Evolutionary conservation across 2,329 filamentous ascomycete species (phyloP).

Genomic region (Karstenula rhodostoma): DNA sequence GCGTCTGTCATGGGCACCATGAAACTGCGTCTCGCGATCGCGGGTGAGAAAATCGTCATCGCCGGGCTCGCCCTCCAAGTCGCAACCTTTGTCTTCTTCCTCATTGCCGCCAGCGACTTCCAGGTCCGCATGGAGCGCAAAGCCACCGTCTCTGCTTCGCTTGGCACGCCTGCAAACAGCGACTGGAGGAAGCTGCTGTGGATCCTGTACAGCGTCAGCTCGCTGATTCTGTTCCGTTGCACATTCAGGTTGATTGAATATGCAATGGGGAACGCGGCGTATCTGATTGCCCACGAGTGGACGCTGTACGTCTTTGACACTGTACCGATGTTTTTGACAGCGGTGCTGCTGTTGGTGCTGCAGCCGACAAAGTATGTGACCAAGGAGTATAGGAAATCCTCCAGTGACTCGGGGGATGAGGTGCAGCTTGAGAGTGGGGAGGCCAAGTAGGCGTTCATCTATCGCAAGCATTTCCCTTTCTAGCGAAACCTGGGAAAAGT

Average conservation of each 20-base stretch:
- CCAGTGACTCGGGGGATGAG: slow-evolving; percentile 15
- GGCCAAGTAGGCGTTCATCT: slow-evolving; percentile 5
- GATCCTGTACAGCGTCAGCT: slow-evolving; percentile 57
- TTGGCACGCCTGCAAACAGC: not conserved
- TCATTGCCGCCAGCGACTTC: slow-evolving; percentile 40
- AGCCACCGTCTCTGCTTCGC: not conserved
- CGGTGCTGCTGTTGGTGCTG: slow-evolving; percentile 48
- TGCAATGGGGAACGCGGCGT: slow-evolving; percentile 55
- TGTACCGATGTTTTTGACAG: slow-evolving; percentile 54
- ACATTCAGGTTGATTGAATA: slow-evolving; percentile 63
- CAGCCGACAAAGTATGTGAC: slow-evolving; percentile 33
- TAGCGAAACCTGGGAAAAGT: not conserved
- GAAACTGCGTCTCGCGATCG: slow-evolving; percentile 40
- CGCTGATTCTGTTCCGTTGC: slow-evolving; percentile 59
- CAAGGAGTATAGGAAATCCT: slow-evolving; percentile 9
- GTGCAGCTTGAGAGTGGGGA: slow-evolving; percentile 11
- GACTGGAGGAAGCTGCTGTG: slow-evolving; percentile 40
- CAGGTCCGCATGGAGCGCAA: slow-evolving; percentile 37
- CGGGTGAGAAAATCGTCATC: slow-evolving; percentile 45
- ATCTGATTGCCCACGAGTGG: slow-evolving; percentile 55
- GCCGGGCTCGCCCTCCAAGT: slow-evolving; percentile 46
- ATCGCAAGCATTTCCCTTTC: slow-evolving; percentile 16
- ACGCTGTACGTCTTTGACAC: slow-evolving; percentile 60
- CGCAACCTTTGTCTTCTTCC: slow-evolving; percentile 42
- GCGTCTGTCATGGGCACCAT: slow-evolving; percentile 45